Percentiles rank a stretch among this genome's conserved stretches.
Evolutionary conservation across 2,329 filamentous ascomycete species (phyloP).

Genomic region (Diaporthe longicolla): DNA sequence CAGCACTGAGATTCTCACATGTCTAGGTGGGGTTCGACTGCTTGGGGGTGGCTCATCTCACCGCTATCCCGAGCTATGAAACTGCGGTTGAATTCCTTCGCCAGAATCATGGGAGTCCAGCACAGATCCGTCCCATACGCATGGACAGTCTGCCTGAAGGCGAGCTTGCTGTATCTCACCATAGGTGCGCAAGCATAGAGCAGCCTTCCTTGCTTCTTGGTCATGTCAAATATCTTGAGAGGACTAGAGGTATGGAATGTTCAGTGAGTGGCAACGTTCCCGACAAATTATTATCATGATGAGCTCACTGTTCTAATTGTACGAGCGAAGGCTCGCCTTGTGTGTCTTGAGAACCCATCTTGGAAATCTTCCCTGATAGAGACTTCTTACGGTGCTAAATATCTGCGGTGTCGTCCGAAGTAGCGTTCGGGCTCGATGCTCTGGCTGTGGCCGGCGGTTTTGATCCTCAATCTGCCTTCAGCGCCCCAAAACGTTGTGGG

Average conservation of each 20-base stretch:
- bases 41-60: slow-evolving; percentile 48
- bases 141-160: slow-evolving; percentile 77
- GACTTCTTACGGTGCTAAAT: background rate
- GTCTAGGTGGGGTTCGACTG: background rate
- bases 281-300: background rate
- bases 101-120: slow-evolving; percentile 81
- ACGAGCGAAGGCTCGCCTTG: background rate
- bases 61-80: slow-evolving; percentile 72
- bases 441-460: background rate
- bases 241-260: slow-evolving; percentile 57
- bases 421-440: background rate
- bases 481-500: background rate
- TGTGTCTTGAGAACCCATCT: background rate
- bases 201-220: slow-evolving; percentile 65
- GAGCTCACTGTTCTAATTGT: slow-evolving; percentile 25
- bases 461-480: background rate
- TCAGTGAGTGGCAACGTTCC: background rate
- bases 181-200: slow-evolving; percentile 76
- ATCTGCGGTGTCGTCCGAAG: background rate
- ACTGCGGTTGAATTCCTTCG: slow-evolving; percentile 78
- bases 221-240: slow-evolving; percentile 71
- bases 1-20: background rate
- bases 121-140: slow-evolving; percentile 76
- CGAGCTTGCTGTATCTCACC: slow-evolving; percentile 78
- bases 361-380: background rate